These are phyloP conservation scores for Rhizophagus prolifer DNA, from an alignment of 192 early-diverging fungal genomes.

Conservation along the genomic window DNA sequence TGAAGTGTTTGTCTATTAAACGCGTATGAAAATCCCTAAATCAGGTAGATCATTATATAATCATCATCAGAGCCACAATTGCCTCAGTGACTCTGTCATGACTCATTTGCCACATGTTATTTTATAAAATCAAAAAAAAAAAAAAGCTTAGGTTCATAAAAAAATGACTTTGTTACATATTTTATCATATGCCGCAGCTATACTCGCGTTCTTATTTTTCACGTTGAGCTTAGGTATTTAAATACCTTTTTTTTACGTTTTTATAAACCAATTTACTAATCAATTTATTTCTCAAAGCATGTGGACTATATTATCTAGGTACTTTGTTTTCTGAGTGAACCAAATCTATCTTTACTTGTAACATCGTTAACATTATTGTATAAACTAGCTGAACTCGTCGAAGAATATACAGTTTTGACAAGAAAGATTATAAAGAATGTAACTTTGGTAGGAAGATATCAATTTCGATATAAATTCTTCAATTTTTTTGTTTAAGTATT, in stretches of 20 bases:
- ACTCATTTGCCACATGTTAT: no score
- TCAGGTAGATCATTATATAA: no score
- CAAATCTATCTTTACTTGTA: not conserved
- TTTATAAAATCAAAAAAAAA: no score
- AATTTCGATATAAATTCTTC: not conserved
- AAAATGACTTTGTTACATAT: conserved; percentile 31
- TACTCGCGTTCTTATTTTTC: conserved; percentile 52
- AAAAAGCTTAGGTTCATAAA: not conserved
- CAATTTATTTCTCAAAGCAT: conserved; percentile 49
- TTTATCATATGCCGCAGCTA: conserved; percentile 53
- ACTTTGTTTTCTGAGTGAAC: not conserved
- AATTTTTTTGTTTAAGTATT: not conserved
- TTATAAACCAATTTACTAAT: not conserved
- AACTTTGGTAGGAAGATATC: conserved; percentile 45
- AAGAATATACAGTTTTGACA: conserved; percentile 81
- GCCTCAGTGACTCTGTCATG: no score
- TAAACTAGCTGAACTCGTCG: conserved; percentile 42
- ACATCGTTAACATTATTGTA: not conserved
- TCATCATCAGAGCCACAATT: no score
- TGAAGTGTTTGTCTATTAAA: no score
- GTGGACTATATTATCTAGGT: conserved; percentile 79
- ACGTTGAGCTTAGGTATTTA: conserved; percentile 55
- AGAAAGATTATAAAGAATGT: conserved; percentile 70
- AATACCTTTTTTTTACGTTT: not conserved
- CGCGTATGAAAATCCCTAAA: no score